phyloP scores from a whole-genome alignment of 208 protist species.

The Porcisia deanei region DNA sequence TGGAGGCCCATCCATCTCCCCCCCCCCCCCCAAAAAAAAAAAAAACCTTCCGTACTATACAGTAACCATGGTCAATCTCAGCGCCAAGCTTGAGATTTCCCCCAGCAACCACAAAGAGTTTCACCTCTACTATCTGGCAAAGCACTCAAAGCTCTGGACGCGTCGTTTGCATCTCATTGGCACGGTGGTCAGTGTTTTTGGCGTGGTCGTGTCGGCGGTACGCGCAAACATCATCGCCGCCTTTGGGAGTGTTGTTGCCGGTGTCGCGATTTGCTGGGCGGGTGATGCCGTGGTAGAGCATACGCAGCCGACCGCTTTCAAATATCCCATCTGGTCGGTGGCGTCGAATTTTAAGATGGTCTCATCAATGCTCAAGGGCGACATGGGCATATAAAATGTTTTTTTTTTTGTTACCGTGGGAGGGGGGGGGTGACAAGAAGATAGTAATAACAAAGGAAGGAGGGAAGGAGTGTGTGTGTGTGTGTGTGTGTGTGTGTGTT shows the following conservation, averaged over 20 bases:
- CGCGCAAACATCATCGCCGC: slow-evolving; percentile 21
- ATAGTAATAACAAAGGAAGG: neutral
- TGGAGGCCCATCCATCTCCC: neutral
- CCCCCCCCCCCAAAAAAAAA: neutral
- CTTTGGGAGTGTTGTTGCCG: slow-evolving; percentile 17
- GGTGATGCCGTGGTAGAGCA: slow-evolving; percentile 45
- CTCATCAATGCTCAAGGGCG: slow-evolving; percentile 42
- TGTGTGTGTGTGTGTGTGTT: too few species aligned
- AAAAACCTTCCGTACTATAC: too few species aligned
- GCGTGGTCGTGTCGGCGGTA: slow-evolving; percentile 17
- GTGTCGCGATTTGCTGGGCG: slow-evolving; percentile 41
- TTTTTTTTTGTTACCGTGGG: too few species aligned
- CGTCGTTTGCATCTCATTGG: slow-evolving; percentile 56
- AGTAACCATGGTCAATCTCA: slow-evolving; percentile 55
- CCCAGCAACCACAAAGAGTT: slow-evolving; percentile 60
- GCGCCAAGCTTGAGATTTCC: slow-evolving; percentile 42
- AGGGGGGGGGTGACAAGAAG: neutral
- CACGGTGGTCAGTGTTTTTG: slow-evolving; percentile 36
- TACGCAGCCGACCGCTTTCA: slow-evolving; percentile 47
- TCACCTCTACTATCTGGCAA: slow-evolving; percentile 58
- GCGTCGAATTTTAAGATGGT: slow-evolving; percentile 58
- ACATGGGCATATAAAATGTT: slow-evolving; percentile 36
- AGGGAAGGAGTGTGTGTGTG: too few species aligned
- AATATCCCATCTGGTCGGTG: slow-evolving; percentile 57
- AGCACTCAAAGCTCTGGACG: slow-evolving; percentile 55